phyloP scores from a whole-genome alignment of 306 rosid genomes.

The Biancaea sappan region DNA sequence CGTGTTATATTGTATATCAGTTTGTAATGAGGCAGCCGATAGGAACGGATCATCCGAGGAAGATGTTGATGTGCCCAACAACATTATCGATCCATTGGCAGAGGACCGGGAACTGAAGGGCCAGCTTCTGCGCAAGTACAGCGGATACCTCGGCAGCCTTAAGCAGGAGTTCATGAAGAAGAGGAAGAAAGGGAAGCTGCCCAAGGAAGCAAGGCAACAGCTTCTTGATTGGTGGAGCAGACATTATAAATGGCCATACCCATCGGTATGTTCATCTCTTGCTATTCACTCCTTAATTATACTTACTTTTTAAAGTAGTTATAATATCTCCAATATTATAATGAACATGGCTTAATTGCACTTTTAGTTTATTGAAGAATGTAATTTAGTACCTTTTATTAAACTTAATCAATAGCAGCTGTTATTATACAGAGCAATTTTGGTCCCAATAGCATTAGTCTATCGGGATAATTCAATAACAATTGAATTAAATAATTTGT shows the following conservation, averaged over 20 bases:
- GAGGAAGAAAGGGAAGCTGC: constrained; percentile 93
- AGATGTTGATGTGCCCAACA: constrained; percentile 58
- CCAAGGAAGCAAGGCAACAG: constrained; percentile 93
- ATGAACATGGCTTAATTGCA: too few species aligned
- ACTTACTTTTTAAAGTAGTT: background rate
- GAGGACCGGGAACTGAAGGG: constrained; percentile 84
- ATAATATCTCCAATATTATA: too few species aligned
- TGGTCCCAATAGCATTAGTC: too few species aligned
- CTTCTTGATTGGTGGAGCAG: constrained; percentile 97
- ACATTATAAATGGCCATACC: constrained; percentile 98
- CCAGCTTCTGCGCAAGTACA: constrained; percentile 85
- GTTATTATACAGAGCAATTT: too few species aligned
- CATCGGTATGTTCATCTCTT: constrained; percentile 67
- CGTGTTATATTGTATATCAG: constrained; percentile 14
- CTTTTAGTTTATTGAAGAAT: too few species aligned
- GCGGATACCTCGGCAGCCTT: constrained; percentile 87
- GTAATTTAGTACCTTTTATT: background rate
- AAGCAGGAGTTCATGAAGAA: constrained; percentile 97
- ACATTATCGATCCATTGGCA: constrained; percentile 68
- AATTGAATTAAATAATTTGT: too few species aligned
- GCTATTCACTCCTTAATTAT: background rate
- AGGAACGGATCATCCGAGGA: constrained; percentile 77
- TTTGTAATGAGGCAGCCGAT: constrained; percentile 41
- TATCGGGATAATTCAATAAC: too few species aligned
- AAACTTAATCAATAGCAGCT: too few species aligned